Evolutionary conservation across 140 eudicot species (phyloP).

Genomic region (Senecio squalidus): DNA sequence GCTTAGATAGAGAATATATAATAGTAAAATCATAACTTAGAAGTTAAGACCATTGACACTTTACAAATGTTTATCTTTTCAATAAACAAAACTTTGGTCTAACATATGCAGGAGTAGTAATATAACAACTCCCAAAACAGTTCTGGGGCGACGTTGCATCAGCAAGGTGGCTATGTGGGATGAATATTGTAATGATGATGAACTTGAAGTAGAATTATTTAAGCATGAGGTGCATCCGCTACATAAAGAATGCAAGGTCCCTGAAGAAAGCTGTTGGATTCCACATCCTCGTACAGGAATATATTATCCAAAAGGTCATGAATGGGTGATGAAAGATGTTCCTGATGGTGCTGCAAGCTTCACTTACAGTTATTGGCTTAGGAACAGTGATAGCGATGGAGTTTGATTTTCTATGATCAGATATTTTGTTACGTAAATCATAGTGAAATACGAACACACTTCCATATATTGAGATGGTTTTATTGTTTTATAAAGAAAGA

Average conservation of each 20-base stretch:
- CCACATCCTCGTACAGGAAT: conserved; percentile 76
- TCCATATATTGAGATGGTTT: too few species aligned
- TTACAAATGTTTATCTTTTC: neutral
- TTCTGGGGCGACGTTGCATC: conserved; percentile 29
- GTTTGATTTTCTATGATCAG: neutral
- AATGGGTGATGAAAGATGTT: conserved; percentile 59
- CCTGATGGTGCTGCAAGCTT: conserved; percentile 50
- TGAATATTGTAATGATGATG: conserved; percentile 10
- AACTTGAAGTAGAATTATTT: neutral
- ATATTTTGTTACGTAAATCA: neutral
- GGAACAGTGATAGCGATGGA: conserved; percentile 14
- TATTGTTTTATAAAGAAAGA: too few species aligned
- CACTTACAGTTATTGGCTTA: conserved; percentile 39
- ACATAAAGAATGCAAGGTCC: neutral
- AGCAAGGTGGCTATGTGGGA: conserved; percentile 21
- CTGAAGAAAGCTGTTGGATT: conserved; percentile 37
- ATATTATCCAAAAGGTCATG: conserved; percentile 62
- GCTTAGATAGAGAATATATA: neutral
- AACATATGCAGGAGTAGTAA: conserved; percentile 18
- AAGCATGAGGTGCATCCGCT: neutral
- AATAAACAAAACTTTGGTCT: neutral
- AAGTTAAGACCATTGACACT: too few species aligned
- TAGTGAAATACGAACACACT: too few species aligned
- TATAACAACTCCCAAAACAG: conserved; percentile 5
- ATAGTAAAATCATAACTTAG: neutral